Conservation (phyloP, 2,329 filamentous ascomycete genomes). For the Escovopsis sp. region DNA sequence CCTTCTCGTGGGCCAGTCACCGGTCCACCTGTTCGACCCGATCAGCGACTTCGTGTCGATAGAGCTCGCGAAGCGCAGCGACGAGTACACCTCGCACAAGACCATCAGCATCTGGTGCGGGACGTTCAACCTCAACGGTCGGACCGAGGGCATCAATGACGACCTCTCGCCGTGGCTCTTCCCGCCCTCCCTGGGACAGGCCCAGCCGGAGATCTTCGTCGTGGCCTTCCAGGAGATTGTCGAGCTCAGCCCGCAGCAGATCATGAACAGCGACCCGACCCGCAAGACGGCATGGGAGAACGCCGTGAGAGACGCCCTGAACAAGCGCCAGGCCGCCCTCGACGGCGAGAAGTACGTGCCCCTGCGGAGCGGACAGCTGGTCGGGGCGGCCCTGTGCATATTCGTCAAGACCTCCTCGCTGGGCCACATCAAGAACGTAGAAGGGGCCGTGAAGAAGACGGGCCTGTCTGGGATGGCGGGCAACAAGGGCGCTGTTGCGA, state of each 20-base stretch:
- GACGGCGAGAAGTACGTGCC: constrained; percentile 73
- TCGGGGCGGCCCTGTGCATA: constrained; percentile 82
- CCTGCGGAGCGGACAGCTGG: constrained; percentile 80
- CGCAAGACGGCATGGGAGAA: constrained; percentile 76
- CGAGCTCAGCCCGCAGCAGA: constrained; percentile 92
- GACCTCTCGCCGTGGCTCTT: constrained; percentile 82
- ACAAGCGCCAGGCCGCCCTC: constrained; percentile 48
- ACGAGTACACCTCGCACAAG: constrained; percentile 62
- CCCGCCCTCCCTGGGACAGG: constrained; percentile 39
- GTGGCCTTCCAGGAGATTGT: constrained; percentile 97
- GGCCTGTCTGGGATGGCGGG: constrained; percentile 95
- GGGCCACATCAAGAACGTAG: constrained; percentile 83
- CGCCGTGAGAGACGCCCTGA: constrained; percentile 64
- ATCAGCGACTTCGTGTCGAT: constrained; percentile 79
- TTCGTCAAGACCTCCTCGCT: constrained; percentile 73
- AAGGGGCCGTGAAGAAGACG: constrained; percentile 86
- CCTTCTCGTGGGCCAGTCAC: constrained; percentile 64
- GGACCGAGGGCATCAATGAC: constrained; percentile 59
- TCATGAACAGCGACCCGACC: constrained; percentile 93
- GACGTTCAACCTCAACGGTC: constrained; percentile 91
- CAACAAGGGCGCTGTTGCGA: constrained; percentile 95
- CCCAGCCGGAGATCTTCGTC: constrained; percentile 71
- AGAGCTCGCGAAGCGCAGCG: constrained; percentile 53
- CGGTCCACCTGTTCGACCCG: constrained; percentile 82
- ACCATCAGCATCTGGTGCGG: constrained; percentile 71